Percentiles rank a stretch among this genome's conserved stretches.
Evolutionary conservation across 106 monocot species (phyloP).

Genomic region (Acorus calamus): DNA sequence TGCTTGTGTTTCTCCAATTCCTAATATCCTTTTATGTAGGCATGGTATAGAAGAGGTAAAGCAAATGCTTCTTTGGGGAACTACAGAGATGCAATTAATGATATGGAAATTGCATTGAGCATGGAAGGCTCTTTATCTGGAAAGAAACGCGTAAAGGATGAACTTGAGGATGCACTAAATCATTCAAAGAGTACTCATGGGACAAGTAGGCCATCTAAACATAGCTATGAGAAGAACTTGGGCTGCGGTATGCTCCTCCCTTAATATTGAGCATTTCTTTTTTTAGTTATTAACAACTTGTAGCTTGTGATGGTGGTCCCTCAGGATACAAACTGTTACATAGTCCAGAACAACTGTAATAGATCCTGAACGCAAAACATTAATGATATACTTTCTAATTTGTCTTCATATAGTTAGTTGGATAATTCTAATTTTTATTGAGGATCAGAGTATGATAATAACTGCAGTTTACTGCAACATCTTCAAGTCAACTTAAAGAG

Average conservation of each 20-base stretch:
- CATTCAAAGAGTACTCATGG: slow-evolving; percentile 3
- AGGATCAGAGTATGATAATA: too few species aligned
- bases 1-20: too few species aligned
- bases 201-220: neutral
- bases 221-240: slow-evolving; percentile 1
- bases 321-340: too few species aligned
- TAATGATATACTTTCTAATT: too few species aligned
- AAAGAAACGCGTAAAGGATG: slow-evolving; percentile 57
- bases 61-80: slow-evolving; percentile 45
- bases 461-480: too few species aligned
- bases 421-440: too few species aligned
- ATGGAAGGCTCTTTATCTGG: slow-evolving; percentile 54
- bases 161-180: slow-evolving; percentile 24
- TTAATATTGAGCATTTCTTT: neutral
- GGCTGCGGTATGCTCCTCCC: slow-evolving; percentile 19
- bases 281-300: neutral
- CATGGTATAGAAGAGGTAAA: slow-evolving; percentile 88
- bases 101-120: slow-evolving; percentile 61
- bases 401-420: too few species aligned
- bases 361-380: too few species aligned
- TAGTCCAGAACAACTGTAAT: too few species aligned
- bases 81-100: slow-evolving; percentile 44
- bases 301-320: too few species aligned
- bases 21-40: slow-evolving; percentile 23
- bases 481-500: too few species aligned